Conservation (phyloP, 1,139 yeast species). For the Lodderomyces oxycetoniae region DNA sequence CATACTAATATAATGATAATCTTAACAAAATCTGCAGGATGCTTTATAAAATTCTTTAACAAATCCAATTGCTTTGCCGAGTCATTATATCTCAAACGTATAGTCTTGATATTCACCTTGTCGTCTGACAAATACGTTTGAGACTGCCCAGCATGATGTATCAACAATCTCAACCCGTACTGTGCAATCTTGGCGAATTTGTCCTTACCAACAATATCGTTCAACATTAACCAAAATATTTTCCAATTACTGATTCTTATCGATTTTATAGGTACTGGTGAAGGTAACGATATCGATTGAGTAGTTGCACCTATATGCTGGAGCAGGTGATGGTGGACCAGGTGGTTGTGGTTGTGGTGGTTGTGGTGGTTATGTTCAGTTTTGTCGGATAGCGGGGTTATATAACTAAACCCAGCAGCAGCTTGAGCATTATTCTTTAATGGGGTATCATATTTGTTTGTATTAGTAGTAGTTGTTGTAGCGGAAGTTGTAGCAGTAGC, state of each 20-base stretch:
- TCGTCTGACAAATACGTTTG: constrained; percentile 36
- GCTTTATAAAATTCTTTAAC: constrained; percentile 33
- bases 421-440: no score
- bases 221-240: constrained; percentile 48
- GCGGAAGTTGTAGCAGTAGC: constrained; percentile 12
- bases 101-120: constrained; percentile 25
- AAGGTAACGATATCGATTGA: no score
- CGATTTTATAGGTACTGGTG: no score
- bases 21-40: constrained; percentile 40
- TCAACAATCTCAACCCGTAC: constrained; percentile 51
- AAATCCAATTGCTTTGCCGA: constrained; percentile 32
- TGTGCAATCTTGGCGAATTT: constrained; percentile 62
- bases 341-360: no score
- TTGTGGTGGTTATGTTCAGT: no score
- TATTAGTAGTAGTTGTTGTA: no score
- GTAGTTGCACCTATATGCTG: no score
- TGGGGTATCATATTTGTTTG: no score
- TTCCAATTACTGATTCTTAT: constrained; percentile 25
- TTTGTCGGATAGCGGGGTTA: no score
- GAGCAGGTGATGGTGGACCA: no score
- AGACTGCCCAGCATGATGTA: constrained; percentile 43
- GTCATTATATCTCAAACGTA: constrained; percentile 31
- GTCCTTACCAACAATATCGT: constrained; percentile 62
- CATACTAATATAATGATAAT: constrained; percentile 30
- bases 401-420: no score